Evolutionary conservation across 2,329 filamentous ascomycete species (phyloP), one percentile per base, ranked within the genome.

Genomic region (Penicillium nordicum): DNA sequence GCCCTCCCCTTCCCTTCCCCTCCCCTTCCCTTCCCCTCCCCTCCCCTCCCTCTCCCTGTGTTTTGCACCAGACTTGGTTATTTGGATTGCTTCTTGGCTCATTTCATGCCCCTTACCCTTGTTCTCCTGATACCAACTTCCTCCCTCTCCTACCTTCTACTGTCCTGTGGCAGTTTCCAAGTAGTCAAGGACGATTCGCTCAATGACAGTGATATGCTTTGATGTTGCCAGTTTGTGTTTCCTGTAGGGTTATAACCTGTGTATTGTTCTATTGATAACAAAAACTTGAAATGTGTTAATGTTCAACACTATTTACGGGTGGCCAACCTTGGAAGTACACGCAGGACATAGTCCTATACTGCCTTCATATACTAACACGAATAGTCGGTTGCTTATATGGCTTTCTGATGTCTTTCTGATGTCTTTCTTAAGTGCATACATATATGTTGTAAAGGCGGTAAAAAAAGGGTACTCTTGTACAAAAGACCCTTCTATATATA

Each of bases 121-220:
- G 27, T 45, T 51, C 44, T 40, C 52, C 50, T 40, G 54, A 65
- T 64, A 61, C 59, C 58, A 55, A 32, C 29, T 25, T 45, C 30
- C 25, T 30, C 52, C 42, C 53, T 34, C 51, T 55, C 48, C 41
- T 52, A 27, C 42, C 38, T 21, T 53, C 51, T 51, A 45, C 49
- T 55, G 49, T 42, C 48, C 42, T 29, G 49, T 23, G 51, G 34
- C 40, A 43, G 46, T 30, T 36, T 16, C 16, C 18, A 41, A 40
- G 50, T 61, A 63, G 57, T 54, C 44, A 59, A 63, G 54, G 61
- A 56, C 34, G 46, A 45, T 50, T 61, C 50, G 53, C 53, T 48
- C 53, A 61, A 53, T 52, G 38, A 59, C 51, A 51, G 50, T 48
- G 41, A 56, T 57, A 50, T 57, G 45, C 43, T 44, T 48, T 25